Base-by-base conservation (phyloP, 2,329 filamentous ascomycete species). In the Colletotrichum phormii region DNA sequence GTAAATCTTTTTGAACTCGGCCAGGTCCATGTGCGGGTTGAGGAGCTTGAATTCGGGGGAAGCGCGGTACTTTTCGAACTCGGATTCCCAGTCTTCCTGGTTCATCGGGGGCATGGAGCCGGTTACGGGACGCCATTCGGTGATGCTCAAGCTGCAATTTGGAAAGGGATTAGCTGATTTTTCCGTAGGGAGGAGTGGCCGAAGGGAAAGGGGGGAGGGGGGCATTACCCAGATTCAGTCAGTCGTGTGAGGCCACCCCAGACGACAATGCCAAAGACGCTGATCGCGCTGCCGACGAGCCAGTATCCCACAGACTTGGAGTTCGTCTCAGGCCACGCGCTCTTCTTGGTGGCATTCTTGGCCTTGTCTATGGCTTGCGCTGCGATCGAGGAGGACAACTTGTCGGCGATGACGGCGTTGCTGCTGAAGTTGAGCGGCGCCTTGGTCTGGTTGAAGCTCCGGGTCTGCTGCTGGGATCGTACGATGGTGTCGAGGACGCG, bases 1-100 rank as follows among this genome's bases (percentile, higher is more conserved):
- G 89, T 98, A 99, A 77, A 99, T 99, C 81, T 97, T 93, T 84
- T 98, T 98, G 86, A 98, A 99, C 81, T 99, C 97, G 71, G 92
- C 89, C 69, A 99, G 87, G 37, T 90, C 93, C 97, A 99, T 99
- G 81, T 94, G 90, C 37, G 95, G 93, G 85, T 99, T 99, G 77
- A 99, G 89, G 74, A 95, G 89, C 80, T 94, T 91, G 85, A 96
- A 99, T 83, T 99, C 97, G 74, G 97, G 97, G 24, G 95, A 98
- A 55, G 93, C 90, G 76, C 93, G 92, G 87, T 99, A 99, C 83
- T 97, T 97, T 68, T 91, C 87, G 84, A 98, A 99, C 80, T 98
- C 97, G 75, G 92, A 91, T 77, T 98, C 92, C 97, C 97, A 99
- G 80, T 96, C 94, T 72, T 88, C 91, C 29, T 88, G 84, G 78